Evolutionary conservation across 2,329 filamentous ascomycete genomes (phyloP).

Genomic region (Periglandula ipomoeae): DNA sequence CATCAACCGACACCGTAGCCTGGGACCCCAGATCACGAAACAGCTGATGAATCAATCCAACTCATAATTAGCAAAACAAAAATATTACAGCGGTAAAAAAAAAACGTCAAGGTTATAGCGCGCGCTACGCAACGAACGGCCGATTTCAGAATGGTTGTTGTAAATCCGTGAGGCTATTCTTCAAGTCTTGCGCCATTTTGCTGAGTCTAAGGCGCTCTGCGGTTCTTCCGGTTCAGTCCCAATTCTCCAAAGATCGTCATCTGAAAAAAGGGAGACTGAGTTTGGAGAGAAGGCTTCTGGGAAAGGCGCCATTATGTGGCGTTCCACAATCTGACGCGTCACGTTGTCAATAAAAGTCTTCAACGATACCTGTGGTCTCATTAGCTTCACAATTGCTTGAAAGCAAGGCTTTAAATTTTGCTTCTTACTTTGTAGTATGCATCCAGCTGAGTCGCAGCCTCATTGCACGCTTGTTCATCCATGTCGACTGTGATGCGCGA

Average conservation of each 20-base stretch:
- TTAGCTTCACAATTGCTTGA: background rate
- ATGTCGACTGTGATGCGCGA: conserved; percentile 10
- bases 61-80: conserved; percentile 3
- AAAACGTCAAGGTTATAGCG: background rate
- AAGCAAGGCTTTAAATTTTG: background rate
- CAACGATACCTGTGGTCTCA: conserved; percentile 8
- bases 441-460: conserved; percentile 11
- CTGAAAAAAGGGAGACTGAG: conserved; percentile 2
- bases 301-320: conserved; percentile 13
- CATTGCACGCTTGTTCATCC: conserved; percentile 13
- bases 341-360: conserved; percentile 18
- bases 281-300: conserved; percentile 8
- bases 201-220: background rate
- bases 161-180: background rate
- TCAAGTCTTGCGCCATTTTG: background rate
- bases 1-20: background rate
- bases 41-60: conserved; percentile 2
- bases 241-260: conserved; percentile 3
- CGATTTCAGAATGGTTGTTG: background rate
- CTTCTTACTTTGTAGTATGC: conserved; percentile 16
- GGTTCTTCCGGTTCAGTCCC: background rate
- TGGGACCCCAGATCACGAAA: background rate
- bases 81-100: background rate
- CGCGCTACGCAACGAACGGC: too few relatives aligned
- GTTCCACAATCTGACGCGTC: conserved; percentile 14